Percentiles rank a stretch among this genome's conserved stretches.
phyloP scores from a whole-genome alignment of 2,329 filamentous ascomycete genomes.

The Aspergillus pseudoterreus region DNA sequence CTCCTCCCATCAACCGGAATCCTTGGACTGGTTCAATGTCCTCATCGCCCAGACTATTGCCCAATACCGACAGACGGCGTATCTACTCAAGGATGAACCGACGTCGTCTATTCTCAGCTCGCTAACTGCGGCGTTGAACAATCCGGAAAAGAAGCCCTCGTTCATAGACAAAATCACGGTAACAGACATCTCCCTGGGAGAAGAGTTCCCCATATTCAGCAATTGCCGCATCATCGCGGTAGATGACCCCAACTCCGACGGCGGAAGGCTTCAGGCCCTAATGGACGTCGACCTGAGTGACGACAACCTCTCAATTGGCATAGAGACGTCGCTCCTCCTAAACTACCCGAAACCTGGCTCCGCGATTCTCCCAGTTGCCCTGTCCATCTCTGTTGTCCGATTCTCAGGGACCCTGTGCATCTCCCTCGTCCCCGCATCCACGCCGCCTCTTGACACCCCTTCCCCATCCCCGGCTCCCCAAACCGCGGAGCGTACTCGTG shows the following conservation, averaged over 20 bases:
- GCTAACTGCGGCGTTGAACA: slow-evolving; percentile 80
- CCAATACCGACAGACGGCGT: slow-evolving; percentile 87
- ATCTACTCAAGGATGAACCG: slow-evolving; percentile 67
- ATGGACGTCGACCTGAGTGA: slow-evolving; percentile 96
- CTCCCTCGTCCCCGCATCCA: slow-evolving; percentile 74
- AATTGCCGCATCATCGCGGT: slow-evolving; percentile 95
- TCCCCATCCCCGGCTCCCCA: slow-evolving; percentile 28
- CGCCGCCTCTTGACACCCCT: slow-evolving; percentile 33
- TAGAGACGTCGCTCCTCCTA: slow-evolving; percentile 89
- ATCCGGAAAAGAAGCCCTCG: slow-evolving; percentile 78
- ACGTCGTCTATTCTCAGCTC: slow-evolving; percentile 69
- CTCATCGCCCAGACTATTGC: slow-evolving; percentile 94
- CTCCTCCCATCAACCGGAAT: slow-evolving; percentile 90
- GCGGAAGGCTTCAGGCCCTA: slow-evolving; percentile 79
- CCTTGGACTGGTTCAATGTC: slow-evolving; percentile 98
- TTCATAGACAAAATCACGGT: slow-evolving; percentile 93
- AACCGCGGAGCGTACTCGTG: slow-evolving; percentile 13
- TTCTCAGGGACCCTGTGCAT: slow-evolving; percentile 94
- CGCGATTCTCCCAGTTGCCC: slow-evolving; percentile 84
- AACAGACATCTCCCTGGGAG: slow-evolving; percentile 87
- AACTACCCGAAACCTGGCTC: slow-evolving; percentile 91
- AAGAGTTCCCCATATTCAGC: slow-evolving; percentile 98
- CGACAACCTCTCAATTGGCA: slow-evolving; percentile 85
- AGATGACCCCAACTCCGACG: slow-evolving; percentile 52
- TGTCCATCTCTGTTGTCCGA: slow-evolving; percentile 85